phyloP scores from a whole-genome alignment of 176 grass and related monocot species.

The Carex pumila region DNA sequence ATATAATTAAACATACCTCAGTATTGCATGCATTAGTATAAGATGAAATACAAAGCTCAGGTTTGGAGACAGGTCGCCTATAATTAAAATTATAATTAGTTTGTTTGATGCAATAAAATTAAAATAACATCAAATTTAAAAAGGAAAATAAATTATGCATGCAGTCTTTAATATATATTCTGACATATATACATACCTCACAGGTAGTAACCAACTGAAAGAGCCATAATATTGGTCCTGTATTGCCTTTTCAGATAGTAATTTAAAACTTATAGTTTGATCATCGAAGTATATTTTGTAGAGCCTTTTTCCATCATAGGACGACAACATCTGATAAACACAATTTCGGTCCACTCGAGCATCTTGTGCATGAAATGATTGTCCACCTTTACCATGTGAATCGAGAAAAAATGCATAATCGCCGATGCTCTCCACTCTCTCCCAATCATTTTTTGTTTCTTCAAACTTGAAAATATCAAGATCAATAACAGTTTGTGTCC shows the following conservation, averaged over 20 bases:
- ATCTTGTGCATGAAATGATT: not conserved
- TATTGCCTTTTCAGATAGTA: not conserved
- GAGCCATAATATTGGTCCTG: not conserved
- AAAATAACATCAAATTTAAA: no score
- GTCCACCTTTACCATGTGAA: not conserved
- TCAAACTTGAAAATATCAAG: not conserved
- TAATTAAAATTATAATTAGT: not conserved
- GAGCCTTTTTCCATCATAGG: not conserved
- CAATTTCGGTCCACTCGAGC: not conserved
- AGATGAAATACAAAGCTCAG: no score
- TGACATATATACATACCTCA: not conserved
- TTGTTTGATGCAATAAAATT: not conserved
- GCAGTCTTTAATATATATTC: no score
- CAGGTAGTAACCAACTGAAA: not conserved
- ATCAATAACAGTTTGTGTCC: not conserved
- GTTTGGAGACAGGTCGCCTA: not conserved
- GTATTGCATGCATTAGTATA: no score
- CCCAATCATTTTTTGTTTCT: not conserved
- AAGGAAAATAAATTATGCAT: no score
- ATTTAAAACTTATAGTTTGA: not conserved
- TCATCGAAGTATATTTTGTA: slow-evolving; percentile 6
- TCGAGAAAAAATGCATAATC: slow-evolving; percentile 1
- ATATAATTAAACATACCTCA: no score
- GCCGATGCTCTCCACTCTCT: slow-evolving; percentile 9
- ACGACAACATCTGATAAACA: not conserved